Conservation (phyloP, 306 rosid species). For the Canavalia gladiata region DNA sequence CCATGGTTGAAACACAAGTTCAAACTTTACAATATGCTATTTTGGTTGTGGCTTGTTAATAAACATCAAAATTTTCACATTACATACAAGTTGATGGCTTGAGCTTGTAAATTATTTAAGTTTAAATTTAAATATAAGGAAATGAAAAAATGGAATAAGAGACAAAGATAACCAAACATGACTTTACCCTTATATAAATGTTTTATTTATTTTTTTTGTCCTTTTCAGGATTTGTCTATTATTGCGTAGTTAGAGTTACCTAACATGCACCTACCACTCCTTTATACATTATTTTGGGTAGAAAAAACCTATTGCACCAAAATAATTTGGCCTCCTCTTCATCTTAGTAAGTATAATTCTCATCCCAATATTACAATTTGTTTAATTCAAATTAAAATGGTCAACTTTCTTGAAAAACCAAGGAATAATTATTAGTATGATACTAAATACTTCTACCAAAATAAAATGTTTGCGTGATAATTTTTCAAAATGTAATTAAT, state of each 20-base stretch:
- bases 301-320: conserved; percentile 91
- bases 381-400: not conserved
- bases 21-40: conserved; percentile 30
- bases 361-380: conserved; percentile 18
- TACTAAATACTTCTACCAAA: not conserved
- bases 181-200: not conserved
- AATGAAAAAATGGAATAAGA: conserved; percentile 24
- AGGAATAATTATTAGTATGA: not conserved
- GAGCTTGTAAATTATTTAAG: not conserved
- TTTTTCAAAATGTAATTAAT: no score
- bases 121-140: not conserved
- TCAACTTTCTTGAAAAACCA: not conserved
- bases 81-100: not conserved
- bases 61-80: not conserved
- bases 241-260: no score
- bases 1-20: conserved; percentile 98
- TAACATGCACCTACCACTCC: conserved; percentile 99
- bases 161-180: not conserved
- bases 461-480: no score
- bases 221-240: conserved; percentile 90
- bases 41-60: conserved; percentile 6
- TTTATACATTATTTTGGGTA: conserved; percentile 97
- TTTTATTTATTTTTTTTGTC: not conserved
- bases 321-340: conserved; percentile 98
- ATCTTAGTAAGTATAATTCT: conserved; percentile 83